Evolutionary conservation across 176 grass and related monocot genomes (phyloP).

Genomic region (Tillandsia fasciculata): DNA sequence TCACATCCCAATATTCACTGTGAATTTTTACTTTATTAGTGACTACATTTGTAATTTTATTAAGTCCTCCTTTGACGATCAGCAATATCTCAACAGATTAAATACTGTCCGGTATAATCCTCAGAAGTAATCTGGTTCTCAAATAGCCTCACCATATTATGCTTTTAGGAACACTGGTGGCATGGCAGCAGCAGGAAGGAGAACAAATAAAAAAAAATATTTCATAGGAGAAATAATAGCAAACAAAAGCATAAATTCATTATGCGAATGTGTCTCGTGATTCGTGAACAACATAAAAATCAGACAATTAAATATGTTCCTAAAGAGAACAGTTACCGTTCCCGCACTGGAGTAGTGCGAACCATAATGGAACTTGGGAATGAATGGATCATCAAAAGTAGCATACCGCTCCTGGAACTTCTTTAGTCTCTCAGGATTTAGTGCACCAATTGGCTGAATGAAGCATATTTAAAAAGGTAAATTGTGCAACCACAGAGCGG

Average conservation of each 20-base stretch:
- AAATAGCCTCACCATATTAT: no score
- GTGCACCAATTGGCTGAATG: constrained; percentile 86
- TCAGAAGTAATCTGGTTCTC: no score
- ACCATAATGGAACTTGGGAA: constrained; percentile 87
- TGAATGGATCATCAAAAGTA: constrained; percentile 67
- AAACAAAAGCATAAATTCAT: no score
- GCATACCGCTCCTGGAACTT: constrained; percentile 98
- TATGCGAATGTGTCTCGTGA: no score
- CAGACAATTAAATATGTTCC: constrained; percentile 16
- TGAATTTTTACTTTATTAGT: neutral
- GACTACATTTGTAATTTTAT: neutral
- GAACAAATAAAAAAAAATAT: no score
- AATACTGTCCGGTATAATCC: no score
- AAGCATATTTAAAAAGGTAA: constrained; percentile 9
- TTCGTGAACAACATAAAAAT: neutral
- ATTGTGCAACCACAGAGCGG: neutral
- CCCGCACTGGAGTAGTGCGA: constrained; percentile 97
- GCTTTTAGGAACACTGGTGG: no score
- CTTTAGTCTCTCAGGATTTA: constrained; percentile 72
- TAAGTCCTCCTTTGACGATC: no score
- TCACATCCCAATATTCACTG: neutral
- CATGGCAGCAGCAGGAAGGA: no score
- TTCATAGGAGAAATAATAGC: no score
- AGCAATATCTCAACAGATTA: no score
- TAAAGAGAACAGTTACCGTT: constrained; percentile 52